Base-by-base conservation (phyloP, 1,284 basidiomycete species). In the Rhodotorula sp. region DNA sequence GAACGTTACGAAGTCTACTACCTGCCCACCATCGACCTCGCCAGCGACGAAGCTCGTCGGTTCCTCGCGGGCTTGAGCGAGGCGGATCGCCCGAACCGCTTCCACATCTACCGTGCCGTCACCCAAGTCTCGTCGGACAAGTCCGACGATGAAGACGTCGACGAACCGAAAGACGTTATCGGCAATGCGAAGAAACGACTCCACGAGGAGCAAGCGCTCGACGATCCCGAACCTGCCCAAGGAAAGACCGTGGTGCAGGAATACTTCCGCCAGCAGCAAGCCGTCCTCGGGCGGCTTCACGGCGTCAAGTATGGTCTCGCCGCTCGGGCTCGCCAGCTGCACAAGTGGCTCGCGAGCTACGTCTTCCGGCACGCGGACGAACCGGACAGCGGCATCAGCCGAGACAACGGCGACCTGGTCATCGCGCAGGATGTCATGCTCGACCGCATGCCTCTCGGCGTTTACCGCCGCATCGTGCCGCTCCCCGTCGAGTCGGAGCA, bases 221-320 rank as follows among this genome's bases (percentile, higher is more conserved):
- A 34, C 49, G 48, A 64, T 23, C 62, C 51, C 29, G 48, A 54
- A 43, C 67, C 60, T 73, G 79, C 82, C 7, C 81, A 84, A 58
- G 85, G 87, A 61, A 85, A 86, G 65, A 81, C 84, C 16, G 84
- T 83, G 4, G 84, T 89, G 59, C 85, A 86, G 51, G 85, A 87
- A 20, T 84, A 86, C 63, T 82, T 91, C 65, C 81, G 90, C 15
- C 84, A 86, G 0, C 89, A 91, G 78, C 84, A 85, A 64, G 86
- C 86, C 63, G 89, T 89, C 1, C 76, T 88, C 23, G 85, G 86
- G 10, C 90, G 92, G 75, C 72, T 86, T 48, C 89, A 89, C 78
- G 90, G 90, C 21, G 90, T 86, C 78, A 84, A 89, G 59, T 82
- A 86, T 31, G 90, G 87, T 18, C 88, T 87, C 77, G 85, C 85